phyloP scores from a whole-genome alignment of 768 basidiomycete genomes.

The Podaxis rugospora region DNA sequence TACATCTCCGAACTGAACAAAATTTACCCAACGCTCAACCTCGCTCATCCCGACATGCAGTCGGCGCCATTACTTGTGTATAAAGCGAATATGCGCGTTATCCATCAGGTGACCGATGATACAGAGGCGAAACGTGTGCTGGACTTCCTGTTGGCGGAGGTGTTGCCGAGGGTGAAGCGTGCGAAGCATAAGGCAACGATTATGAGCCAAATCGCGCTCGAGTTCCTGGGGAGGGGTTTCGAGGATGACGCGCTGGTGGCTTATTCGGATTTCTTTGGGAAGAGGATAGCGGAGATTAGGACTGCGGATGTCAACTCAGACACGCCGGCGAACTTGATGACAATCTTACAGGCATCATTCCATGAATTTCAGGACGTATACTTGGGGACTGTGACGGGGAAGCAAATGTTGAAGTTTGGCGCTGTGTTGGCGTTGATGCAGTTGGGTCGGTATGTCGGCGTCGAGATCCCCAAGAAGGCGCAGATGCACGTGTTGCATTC shows the following conservation, averaged over 20 bases:
- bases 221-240: background rate
- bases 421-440: background rate
- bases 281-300: background rate
- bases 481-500: background rate
- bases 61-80: slow-evolving; percentile 41
- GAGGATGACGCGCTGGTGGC: background rate
- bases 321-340: background rate
- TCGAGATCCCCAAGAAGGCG: background rate
- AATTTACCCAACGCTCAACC: slow-evolving; percentile 29
- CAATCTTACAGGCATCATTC: background rate
- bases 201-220: background rate
- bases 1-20: slow-evolving; percentile 43
- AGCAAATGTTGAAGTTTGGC: background rate
- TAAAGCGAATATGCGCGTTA: slow-evolving; percentile 27
- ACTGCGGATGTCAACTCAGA: background rate
- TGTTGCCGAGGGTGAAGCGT: background rate
- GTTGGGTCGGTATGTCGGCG: background rate
- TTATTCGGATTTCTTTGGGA: background rate
- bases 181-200: background rate
- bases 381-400: background rate
- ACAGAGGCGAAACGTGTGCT: slow-evolving; percentile 16
- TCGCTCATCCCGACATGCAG: slow-evolving; percentile 26
- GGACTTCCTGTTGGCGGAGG: slow-evolving; percentile 18
- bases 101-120: slow-evolving; percentile 15
- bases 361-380: background rate